Base-by-base conservation (phyloP, 306 rosid genomes). In the Psophocarpus tetragonolobus region DNA sequence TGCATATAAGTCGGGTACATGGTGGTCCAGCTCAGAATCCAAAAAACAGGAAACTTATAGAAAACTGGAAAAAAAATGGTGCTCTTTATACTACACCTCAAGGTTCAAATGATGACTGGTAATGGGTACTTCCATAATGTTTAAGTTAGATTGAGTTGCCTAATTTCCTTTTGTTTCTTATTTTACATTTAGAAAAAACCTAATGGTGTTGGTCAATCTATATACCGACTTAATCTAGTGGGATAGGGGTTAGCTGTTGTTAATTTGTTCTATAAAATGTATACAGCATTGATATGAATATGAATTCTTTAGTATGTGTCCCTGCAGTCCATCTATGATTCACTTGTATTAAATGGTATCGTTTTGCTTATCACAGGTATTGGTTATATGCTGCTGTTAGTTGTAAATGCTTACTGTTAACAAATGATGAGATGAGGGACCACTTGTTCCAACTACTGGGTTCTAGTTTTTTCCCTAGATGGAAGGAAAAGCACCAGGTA, bases 401-500 rank as follows among this genome's bases (percentile, higher is more conserved):
- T 33, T 83, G 80, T 79, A 91, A 92, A 73, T 84, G 96, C 87
- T 85, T 95, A 60, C 60, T 95, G 79, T 80, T 92, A 84, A 95
- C 97, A n/a, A 91, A 95, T 32, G 99, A 95, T 41, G 97, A 95
- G 87, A 95, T 95, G 99, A 88, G 99, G 80, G 99, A 95, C 66
- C 99, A 92, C 82, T 85, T 92, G 75, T 95, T 95, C 85, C 97
- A 92, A 87, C 86, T 95, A 65, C 77, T 95, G 18, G 99, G 99
- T 58, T 91, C 91, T 35, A 92, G 66, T 83, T 92, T 95, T 84
- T 95, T 95, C 66, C 97, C 97, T 1, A 88, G 93, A 81, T 95
- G 99, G 99, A 95, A 95, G 89, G 97, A 95, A 90, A 95, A 85
- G 42, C 97, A 95, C 83, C 99, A 95, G 97, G 99, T 92, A 84